Evolutionary conservation across 495 filamentous ascomycete genomes (phyloP), one percentile per base, ranked within the genome.

Genomic region (Polyplosphaeria fusca): DNA sequence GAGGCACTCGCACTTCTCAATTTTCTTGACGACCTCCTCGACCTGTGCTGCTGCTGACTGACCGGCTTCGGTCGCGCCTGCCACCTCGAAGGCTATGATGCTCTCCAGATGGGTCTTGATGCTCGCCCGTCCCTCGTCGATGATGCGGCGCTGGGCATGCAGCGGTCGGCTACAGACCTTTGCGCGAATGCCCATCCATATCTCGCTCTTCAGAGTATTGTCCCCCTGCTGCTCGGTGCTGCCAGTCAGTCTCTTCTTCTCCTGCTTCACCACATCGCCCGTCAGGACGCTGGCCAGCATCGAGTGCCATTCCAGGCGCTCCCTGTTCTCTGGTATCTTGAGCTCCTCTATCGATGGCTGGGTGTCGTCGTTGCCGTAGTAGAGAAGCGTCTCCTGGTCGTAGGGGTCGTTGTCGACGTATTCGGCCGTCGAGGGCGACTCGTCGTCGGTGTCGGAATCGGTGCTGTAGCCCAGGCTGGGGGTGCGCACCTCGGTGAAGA

Each of bases 221-320:
- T 88, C 86, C 32, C 82, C 83, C 48, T 85, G 80, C 48, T 86
- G 82, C 60, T 96, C 93, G 5, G 82, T 78, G 20, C 87, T 82
- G 16, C 91, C 93, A 63, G 92, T 89, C 61, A 98, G 73, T 26
- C 93, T 82, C 67, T 95, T 93, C 74, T 97, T 98, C 74, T 98
- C 93, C 70, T 98, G 93, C 60, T 88, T 87, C 20, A 98, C 92
- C 11, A 98, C 94, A 70, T 98, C 93, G 47, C 93, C 93, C 30
- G 91, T 97, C 60, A 98, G 72, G 2, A 98, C 93, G 1, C 89
- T 91, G 24, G 91, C 89, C 35, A 98, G 76, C 93, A 98, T 98
- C 3, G 88, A 86, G 73, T 98, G 92, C 93, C 93, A 98, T 71
- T 98, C 94, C 24, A 98, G 74, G 32, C 93, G 77, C 70, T 97